Base-by-base conservation (phyloP, 1,139 yeast genomes). In the Geotrichum reessii region DNA sequence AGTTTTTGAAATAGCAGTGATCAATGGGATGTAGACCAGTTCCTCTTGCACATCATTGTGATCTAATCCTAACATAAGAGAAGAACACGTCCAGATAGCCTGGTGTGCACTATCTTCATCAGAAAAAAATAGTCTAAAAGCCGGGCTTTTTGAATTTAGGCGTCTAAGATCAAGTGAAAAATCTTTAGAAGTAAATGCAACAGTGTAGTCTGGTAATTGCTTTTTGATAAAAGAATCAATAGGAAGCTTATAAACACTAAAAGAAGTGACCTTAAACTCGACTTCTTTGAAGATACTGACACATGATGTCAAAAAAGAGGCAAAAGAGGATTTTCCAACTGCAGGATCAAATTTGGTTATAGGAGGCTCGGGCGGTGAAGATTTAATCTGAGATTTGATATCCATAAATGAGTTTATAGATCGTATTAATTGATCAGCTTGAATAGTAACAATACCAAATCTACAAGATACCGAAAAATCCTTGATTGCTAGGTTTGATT, bases 91-190 rank as follows among this genome's bases (percentile, higher is more conserved):
- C 57, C 73, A 63, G 12, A 74, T 69, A 3, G 75, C 74, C 63
- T 76, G 79, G 61, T 76, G 79, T 6, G 78, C 78, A 25, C 66
- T 63, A 50, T 73, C 76, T 19, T 63, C 65, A 8, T 67, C 67
- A 1, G 67, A 64, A 61, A 74, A 76, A 47, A 70, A 65, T 59
- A 76, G 66, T 61, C 72, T 69, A 63, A 75, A 75, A 2, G 77
- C 76, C 8, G 78, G 76, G 51, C 71, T 70, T 47, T 67, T 65
- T 12, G 76, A 70, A 58, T 72, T 74, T 58, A 76, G 68, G 1
- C 78, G 66, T 40, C 77, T 64, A 24, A 75, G 52, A 54, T 75
- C 78, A 44, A 76, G 60, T 12, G 69, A 67, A 54, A 75, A 56
- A 58, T 75, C 78, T 52, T 74, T 72, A 51, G 72, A 69, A 9